Evolutionary conservation across 164 flowering plant species (phyloP).

Genomic region (Vitis cinerea): DNA sequence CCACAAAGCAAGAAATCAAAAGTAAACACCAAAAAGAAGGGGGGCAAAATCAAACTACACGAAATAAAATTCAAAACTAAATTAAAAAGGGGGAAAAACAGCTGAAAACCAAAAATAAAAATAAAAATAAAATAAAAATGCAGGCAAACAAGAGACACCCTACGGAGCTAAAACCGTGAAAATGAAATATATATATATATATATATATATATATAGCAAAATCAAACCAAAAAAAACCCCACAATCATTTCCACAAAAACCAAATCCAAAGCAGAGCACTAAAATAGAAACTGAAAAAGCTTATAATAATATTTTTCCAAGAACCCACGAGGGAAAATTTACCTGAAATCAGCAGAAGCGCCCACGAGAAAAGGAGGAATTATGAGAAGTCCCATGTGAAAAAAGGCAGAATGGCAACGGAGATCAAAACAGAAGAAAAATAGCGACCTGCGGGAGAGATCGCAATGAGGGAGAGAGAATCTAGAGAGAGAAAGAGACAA

Average conservation of each 20-base stretch:
- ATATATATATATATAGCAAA: not conserved
- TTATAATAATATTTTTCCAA: not conserved
- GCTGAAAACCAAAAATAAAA: not conserved
- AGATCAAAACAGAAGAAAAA: constrained; percentile 9
- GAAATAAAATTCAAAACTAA: not conserved
- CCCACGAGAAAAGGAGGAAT: not conserved
- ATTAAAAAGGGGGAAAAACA: not conserved
- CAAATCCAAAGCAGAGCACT: too few relatives aligned
- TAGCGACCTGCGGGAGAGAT: too few relatives aligned
- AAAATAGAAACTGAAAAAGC: not conserved
- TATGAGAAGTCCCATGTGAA: constrained; percentile 4
- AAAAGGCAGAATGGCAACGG: not conserved
- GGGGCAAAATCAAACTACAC: not conserved
- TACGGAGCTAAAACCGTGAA: not conserved
- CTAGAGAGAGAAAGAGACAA: constrained; percentile 9
- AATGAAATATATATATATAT: not conserved
- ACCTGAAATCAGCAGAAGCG: constrained; percentile 19
- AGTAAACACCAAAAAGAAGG: not conserved
- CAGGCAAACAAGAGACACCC: not conserved
- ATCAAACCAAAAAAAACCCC: not conserved
- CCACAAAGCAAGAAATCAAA: not conserved
- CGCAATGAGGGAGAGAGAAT: constrained; percentile 1
- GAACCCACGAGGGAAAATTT: not conserved
- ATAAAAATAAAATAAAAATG: not conserved
- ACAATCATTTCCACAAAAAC: not conserved